phyloP scores from a whole-genome alignment of 371 early-diverging fungal species.

The Mortierella sp. region DNA sequence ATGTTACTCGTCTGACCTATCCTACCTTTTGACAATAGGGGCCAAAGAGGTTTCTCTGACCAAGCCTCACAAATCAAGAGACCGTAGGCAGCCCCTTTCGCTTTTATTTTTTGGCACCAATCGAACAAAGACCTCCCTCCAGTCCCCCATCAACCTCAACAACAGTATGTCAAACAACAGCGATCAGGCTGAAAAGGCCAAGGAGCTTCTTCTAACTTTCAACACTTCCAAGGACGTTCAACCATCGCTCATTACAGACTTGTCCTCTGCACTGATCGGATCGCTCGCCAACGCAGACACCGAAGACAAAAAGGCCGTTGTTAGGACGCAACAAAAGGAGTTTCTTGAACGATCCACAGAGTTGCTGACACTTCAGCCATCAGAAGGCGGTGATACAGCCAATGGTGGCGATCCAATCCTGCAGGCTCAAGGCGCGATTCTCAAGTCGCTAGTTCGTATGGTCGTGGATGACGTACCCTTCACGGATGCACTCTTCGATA shows the following conservation, averaged over 20 bases:
- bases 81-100: too few relatives aligned
- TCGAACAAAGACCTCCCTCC: too few relatives aligned
- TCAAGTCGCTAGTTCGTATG: slow-evolving; percentile 44
- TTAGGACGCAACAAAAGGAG: slow-evolving; percentile 22
- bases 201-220: slow-evolving; percentile 24
- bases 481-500: slow-evolving; percentile 27
- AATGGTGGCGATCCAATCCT: slow-evolving; percentile 5
- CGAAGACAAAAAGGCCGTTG: slow-evolving; percentile 8
- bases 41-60: slow-evolving; percentile 24
- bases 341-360: slow-evolving; percentile 18
- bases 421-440: slow-evolving; percentile 21
- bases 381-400: background rate
- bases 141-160: slow-evolving; percentile 6
- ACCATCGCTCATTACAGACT: slow-evolving; percentile 24
- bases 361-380: slow-evolving; percentile 15
- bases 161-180: slow-evolving; percentile 16
- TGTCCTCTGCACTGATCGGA: slow-evolving; percentile 27
- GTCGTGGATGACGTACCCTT: slow-evolving; percentile 40
- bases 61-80: background rate
- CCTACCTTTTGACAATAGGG: slow-evolving; percentile 7
- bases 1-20: background rate
- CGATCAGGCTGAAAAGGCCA: slow-evolving; percentile 20
- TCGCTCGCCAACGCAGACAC: slow-evolving; percentile 19
- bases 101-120: too few relatives aligned
- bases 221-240: slow-evolving; percentile 13